A percentile compares a stretch with the other conserved stretches of the same genome.
Evolutionary conservation across 805 yeast genomes (phyloP).

Genomic region (Jamesozyma piceae): DNA sequence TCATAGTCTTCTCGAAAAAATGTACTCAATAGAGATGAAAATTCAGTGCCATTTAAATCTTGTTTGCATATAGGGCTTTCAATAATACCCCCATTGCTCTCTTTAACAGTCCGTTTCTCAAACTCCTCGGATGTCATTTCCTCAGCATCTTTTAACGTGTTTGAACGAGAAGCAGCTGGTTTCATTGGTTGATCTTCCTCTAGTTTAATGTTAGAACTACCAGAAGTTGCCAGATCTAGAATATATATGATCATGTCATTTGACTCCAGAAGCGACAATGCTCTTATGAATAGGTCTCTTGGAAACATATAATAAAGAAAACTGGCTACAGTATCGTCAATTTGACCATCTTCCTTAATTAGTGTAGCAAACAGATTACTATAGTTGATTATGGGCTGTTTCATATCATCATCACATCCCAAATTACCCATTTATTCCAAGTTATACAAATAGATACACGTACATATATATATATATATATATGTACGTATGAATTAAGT

Average conservation of each 20-base stretch:
- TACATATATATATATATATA: background rate
- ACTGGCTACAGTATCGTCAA: constrained; percentile 25
- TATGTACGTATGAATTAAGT: too few species aligned
- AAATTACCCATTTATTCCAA: background rate
- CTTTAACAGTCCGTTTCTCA: background rate
- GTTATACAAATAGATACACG: background rate
- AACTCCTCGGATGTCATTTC: too few species aligned
- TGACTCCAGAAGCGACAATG: constrained; percentile 29
- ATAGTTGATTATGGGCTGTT: constrained; percentile 1
- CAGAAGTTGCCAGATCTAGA: constrained; percentile 5
- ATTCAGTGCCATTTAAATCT: background rate
- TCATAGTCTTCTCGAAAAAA: constrained; percentile 13
- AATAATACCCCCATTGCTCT: too few species aligned
- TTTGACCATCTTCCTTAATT: constrained; percentile 10
- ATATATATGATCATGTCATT: constrained; percentile 28
- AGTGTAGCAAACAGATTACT: constrained; percentile 6
- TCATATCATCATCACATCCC: background rate
- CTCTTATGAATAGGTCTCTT: constrained; percentile 26
- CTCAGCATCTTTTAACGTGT: background rate
- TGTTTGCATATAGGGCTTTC: too few species aligned
- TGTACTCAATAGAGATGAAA: background rate
- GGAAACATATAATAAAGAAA: constrained; percentile 28
- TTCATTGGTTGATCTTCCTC: background rate
- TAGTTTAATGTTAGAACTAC: too few species aligned
- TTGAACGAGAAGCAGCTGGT: background rate